Evolutionary conservation across 1,139 yeast species (phyloP), one percentile per base, ranked within the genome.

Genomic region (Scheffersomyces stambukii): DNA sequence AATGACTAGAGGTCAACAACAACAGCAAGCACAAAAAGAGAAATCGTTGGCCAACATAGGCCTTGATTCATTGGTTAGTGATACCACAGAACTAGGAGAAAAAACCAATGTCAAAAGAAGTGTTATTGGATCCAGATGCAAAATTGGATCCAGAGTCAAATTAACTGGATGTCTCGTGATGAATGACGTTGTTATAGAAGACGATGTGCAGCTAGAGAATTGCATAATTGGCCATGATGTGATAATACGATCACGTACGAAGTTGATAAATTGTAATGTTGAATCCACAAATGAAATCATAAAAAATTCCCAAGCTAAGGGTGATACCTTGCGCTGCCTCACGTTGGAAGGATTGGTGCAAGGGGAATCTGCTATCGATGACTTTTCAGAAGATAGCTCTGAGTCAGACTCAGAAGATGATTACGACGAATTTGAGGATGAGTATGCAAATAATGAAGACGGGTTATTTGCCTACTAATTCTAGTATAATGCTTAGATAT

Each of bases 121-220:
- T 1, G 88, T 85, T 9, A 69, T 93, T 23, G 96, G 96, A 6
- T 57, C 65, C n/a, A 68, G 73, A 43, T 85, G 95, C 59, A 61
- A 45, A 11, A 77, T 93, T 33, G 98, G 98, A 26, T 81, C 77
- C 49, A 73, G 88, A 41, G 93, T 95, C 50, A 79, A 91, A 44
- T 70, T 93, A 35, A 84, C 89, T 1, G 97, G 95, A 2, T 86
- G 89, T 45, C 76, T 93, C 15, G 51, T 93, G 8, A 64, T 88
- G 36, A 82, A 83, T 46, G 74, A 76, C 28, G 94, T 79, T 17
- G 60, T 57, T 1, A 63, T 93, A 24, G 95, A 76, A 28, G 96
- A 91, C 52, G 96, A 85, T 41, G 81, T 74, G n/a, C 76, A 67
- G 29, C 61, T 93, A 40, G 98, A 93, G 54, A 91, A 89, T 58